Percentiles rank a stretch among this genome's conserved stretches.
phyloP scores from a whole-genome alignment of 495 filamentous ascomycete genomes.

The Trichoderma erinaceum region DNA sequence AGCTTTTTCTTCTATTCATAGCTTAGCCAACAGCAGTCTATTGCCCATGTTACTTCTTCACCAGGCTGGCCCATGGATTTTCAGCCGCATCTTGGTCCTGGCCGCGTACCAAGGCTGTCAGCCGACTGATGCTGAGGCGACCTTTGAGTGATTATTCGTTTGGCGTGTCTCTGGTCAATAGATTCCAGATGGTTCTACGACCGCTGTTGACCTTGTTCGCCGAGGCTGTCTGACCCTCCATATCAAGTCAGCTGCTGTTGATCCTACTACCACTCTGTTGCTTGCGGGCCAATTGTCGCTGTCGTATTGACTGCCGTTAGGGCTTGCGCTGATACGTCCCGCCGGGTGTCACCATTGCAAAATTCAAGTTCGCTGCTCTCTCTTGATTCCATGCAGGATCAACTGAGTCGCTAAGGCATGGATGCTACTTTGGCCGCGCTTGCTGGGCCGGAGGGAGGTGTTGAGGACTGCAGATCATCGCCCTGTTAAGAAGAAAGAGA shows the following conservation, averaged over 20 bases:
- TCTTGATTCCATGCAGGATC: not conserved
- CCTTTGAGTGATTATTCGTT: not conserved
- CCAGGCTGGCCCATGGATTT: no score
- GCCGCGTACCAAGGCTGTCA: not conserved
- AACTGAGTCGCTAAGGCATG: not conserved
- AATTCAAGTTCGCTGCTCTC: not conserved
- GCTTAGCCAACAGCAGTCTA: no score
- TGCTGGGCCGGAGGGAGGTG: not conserved
- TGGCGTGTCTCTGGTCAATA: not conserved
- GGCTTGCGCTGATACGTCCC: not conserved
- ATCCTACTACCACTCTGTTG: not conserved
- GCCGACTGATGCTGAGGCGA: not conserved
- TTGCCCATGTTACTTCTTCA: no score
- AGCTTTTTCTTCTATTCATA: no score
- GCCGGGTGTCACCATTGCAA: not conserved
- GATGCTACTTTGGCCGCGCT: not conserved
- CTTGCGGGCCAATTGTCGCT: not conserved
- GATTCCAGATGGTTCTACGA: not conserved
- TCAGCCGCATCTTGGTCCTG: no score
- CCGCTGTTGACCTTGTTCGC: not conserved
- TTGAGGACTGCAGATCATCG: not conserved
- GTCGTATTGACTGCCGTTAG: not conserved
- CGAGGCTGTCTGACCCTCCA: not conserved
- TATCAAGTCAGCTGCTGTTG: slow-evolving; percentile 9
- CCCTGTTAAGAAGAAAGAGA: not conserved